Conservation (phyloP, 2,329 filamentous ascomycete species). For the Monilinia vaccinii-corymbosi region DNA sequence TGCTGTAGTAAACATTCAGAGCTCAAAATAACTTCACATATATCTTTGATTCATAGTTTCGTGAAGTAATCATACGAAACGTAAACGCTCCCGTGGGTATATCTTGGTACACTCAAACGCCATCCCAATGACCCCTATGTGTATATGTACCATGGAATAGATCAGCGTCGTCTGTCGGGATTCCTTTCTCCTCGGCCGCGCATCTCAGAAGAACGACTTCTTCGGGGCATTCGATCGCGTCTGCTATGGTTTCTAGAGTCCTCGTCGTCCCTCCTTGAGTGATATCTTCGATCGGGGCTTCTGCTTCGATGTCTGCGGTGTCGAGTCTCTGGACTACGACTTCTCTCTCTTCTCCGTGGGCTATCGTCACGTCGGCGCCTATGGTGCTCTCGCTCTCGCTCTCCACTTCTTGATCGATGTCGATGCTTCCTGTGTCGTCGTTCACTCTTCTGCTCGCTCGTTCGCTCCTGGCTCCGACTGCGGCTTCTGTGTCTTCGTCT, state of each 20-base stretch:
- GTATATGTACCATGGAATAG: neutral
- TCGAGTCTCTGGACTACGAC: constrained; percentile 22
- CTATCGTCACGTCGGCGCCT: constrained; percentile 19
- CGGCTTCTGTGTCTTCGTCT: constrained; percentile 28
- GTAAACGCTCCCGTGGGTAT: neutral
- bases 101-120: neutral
- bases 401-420: constrained; percentile 23
- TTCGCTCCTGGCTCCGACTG: constrained; percentile 22
- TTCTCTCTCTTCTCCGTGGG: constrained; percentile 21
- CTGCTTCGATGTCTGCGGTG: constrained; percentile 21
- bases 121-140: neutral
- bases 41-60: neutral
- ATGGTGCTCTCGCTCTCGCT: constrained; percentile 20
- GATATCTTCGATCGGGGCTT: constrained; percentile 25
- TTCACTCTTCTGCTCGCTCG: neutral
- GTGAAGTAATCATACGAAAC: neutral
- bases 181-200: neutral
- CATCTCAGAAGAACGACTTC: constrained; percentile 17
- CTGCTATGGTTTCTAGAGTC: constrained; percentile 4
- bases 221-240: constrained; percentile 11
- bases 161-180: constrained; percentile 1
- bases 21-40: neutral
- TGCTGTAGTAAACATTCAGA: neutral
- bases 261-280: constrained; percentile 21
- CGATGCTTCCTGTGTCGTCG: constrained; percentile 11